Evolutionary conservation across 495 filamentous ascomycete species (phyloP), one percentile per base, ranked within the genome.

Genomic region (Trichoderma virens): DNA sequence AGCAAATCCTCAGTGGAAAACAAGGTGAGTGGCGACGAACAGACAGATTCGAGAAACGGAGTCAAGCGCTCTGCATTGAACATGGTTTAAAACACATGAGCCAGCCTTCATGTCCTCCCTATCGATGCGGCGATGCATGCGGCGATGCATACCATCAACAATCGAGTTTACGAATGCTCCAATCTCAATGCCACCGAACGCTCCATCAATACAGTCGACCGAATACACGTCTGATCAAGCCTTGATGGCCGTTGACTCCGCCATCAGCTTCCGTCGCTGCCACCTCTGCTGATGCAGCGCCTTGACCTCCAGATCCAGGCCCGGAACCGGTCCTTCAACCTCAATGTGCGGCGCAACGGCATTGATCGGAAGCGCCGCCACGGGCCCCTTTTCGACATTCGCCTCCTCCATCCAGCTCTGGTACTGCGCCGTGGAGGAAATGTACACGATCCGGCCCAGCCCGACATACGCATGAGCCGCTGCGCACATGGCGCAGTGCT

Each of bases 401-500:
- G 59, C 54, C 62, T 63, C 64, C 13, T n/a, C 45, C 62, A 23
- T 31, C 68, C 68, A 70, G 5, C 20, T 7, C 8, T 13, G 56
- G 16, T 62, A 34, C 59, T 66, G 68, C 25, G 35, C 38, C 7
- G 59, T 20, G 5, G 61, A 66, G 4, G 65, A 60, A 16, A 63
- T 62, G 45, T 70, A 76, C 3, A 76, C 71, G 28, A 76, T 72
- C n/a, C 66, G 59, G 1, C 71, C 71, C 34, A 76, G 20, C 0
- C 72, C 69, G 20, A 66, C 71, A 60, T 64, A 67, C 2, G 70
- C 74, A 59, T 76, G 74, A 5, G 69, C 67, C n/a, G 67, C 64
- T 11, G 74, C 27, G 63, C 72, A 76, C 74, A 74, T 76, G 9
- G 69, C 67, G 64, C 74, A 76, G 63, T 76, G 74, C 60, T 76